Percentiles rank a stretch among this genome's conserved stretches.
These are phyloP conservation scores for Sarocladiaceae sp. DNA, from an alignment of 2,329 filamentous ascomycete species.

Conservation along the genomic window DNA sequence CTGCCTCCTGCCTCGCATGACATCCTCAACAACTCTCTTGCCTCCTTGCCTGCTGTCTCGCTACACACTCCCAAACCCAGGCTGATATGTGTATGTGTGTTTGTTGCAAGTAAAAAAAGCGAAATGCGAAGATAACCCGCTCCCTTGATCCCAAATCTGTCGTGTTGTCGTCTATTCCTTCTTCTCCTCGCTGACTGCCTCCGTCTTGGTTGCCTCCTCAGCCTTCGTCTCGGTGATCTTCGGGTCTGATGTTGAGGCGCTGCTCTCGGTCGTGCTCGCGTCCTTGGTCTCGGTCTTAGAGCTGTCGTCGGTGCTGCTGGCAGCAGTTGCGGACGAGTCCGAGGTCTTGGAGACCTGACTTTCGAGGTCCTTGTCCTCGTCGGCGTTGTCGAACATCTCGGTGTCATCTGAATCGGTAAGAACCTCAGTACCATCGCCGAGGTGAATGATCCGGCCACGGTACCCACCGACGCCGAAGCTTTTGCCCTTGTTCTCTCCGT, in stretches of 20 bases:
- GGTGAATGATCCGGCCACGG: constrained; percentile 84
- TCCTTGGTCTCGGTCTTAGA: constrained; percentile 10
- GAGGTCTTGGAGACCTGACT: constrained; percentile 71
- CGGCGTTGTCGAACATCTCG: constrained; percentile 86
- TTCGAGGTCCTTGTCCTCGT: constrained; percentile 81
- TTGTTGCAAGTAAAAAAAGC: not conserved
- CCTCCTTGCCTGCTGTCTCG: constrained; percentile 4
- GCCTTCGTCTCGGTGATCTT: constrained; percentile 14
- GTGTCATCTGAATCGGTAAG: constrained; percentile 83
- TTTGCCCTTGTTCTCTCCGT: constrained; percentile 61
- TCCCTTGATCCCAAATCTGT: constrained; percentile 10
- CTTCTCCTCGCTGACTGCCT: constrained; percentile 4
- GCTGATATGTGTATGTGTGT: constrained; percentile 8
- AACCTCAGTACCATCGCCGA: constrained; percentile 93
- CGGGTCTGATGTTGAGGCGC: constrained; percentile 13
- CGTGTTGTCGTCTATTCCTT: constrained; percentile 6
- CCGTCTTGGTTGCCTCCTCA: constrained; percentile 19
- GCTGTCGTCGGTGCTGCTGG: constrained; percentile 14
- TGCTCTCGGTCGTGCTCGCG: constrained; percentile 15
- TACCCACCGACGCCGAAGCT: constrained; percentile 65
- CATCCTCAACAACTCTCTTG: too few relatives aligned
- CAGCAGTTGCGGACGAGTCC: constrained; percentile 21
- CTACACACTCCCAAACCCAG: constrained; percentile 1
- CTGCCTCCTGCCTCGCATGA: too few relatives aligned
- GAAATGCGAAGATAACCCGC: constrained; percentile 10